These are phyloP conservation scores for Ceratobasidium sp. DNA, from an alignment of 1,284 basidiomycete genomes.

Conservation along the genomic window DNA sequence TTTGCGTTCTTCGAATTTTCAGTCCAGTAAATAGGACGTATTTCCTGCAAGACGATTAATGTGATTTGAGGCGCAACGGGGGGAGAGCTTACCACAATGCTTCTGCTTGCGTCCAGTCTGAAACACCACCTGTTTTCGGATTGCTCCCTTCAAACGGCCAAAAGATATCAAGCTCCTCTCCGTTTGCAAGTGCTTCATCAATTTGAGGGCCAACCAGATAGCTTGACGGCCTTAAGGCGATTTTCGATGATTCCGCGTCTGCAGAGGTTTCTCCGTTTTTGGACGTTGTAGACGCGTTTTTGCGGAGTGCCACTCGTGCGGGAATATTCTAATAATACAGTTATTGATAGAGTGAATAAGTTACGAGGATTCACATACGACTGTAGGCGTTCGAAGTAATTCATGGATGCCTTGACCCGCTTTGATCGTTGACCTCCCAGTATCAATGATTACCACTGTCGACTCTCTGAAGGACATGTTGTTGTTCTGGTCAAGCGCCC, in stretches of 20 bases:
- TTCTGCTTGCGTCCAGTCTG: slow-evolving; percentile 90
- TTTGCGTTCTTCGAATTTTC: slow-evolving; percentile 79
- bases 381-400: slow-evolving; percentile 72
- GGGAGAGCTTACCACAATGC: slow-evolving; percentile 80
- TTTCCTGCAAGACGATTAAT: slow-evolving; percentile 63
- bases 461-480: slow-evolving; percentile 73
- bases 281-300: slow-evolving; percentile 48
- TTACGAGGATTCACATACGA: slow-evolving; percentile 59
- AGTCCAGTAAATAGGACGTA: slow-evolving; percentile 81
- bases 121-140: slow-evolving; percentile 58
- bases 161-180: slow-evolving; percentile 73
- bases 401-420: slow-evolving; percentile 84
- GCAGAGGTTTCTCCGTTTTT: slow-evolving; percentile 14
- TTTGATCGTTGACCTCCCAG: slow-evolving; percentile 69
- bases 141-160: slow-evolving; percentile 78
- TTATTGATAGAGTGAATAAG: slow-evolving; percentile 25
- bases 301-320: slow-evolving; percentile 76
- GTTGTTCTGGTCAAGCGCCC: slow-evolving; percentile 20
- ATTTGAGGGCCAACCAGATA: slow-evolving; percentile 86
- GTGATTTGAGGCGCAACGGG: slow-evolving; percentile 3
- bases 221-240: slow-evolving; percentile 62
- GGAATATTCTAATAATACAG: slow-evolving; percentile 61
- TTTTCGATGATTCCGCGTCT: slow-evolving; percentile 26
- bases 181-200: slow-evolving; percentile 76
- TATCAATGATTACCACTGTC: slow-evolving; percentile 81